Evolutionary conservation across 2,329 filamentous ascomycete species (phyloP), one percentile per base, ranked within the genome.

Genomic region (Fusarium hainanense): DNA sequence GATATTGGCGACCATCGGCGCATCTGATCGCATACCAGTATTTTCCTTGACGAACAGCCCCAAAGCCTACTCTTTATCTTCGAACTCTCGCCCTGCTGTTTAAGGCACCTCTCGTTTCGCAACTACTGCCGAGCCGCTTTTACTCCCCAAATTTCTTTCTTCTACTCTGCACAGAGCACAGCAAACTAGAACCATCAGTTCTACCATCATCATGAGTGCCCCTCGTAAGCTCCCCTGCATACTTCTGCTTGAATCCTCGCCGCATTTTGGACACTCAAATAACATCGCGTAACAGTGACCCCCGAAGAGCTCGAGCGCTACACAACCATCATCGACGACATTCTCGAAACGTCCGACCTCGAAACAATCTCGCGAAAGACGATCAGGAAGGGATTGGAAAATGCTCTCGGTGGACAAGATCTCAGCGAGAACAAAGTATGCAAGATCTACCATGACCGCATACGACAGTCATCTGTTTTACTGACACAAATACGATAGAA

Each of bases 281-380:
- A 61, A 61, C 62, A 61, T 34, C n/a, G 51, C 28, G 25, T n/a
- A 27, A 42, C 67, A 89, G 87, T 89, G 68, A 82, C 81, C 42
- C 55, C 80, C 55, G 82, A 85, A 54, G 87, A 89, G 74, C 81
- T 80, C 70, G 68, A 76, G 58, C 80, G 82, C 69, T 90, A 88
- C 77, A 89, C 85, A 55, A 79, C 81, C 57, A 84, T 90, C 72
- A 89, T 90, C 76, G 88, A 90, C 74, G 82, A 78, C 42, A 89
- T 90, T 66, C 84, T 90, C 23, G 81, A 81, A 27, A 85, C 82
- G 13, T 85, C 86, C 58, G 86, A 90, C 69, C 84, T 90, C 42
- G 83, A 86, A 70, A 90, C 88, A n/a, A 86, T 90, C 54, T 88
- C 88, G 28, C 84, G 87, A 65, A 90, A 90, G 77, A 88, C 87